Conservation (phyloP, 1,139 yeast species). For the Ogataea hybrid region DNA sequence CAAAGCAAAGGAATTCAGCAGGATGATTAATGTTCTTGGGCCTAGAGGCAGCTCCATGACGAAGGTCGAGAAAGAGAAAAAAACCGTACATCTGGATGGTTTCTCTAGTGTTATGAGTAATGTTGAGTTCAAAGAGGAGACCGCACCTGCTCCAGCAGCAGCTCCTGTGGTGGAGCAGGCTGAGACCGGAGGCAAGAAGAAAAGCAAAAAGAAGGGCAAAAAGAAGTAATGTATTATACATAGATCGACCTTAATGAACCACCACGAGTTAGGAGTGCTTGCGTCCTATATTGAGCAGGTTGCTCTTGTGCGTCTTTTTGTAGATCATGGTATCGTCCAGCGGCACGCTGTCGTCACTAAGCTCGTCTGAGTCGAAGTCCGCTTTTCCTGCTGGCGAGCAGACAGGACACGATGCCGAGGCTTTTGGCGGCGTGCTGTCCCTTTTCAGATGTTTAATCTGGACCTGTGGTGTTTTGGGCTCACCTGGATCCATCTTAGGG, state of each 20-base stretch:
- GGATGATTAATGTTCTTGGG: slow-evolving; percentile 79
- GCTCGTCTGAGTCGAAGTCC: slow-evolving; percentile 6
- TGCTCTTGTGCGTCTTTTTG: slow-evolving; percentile 8
- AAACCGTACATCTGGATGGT: slow-evolving; percentile 27
- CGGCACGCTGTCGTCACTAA: slow-evolving; percentile 1
- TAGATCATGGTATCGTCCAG: slow-evolving; percentile 13
- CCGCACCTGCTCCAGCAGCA: slow-evolving; percentile 1
- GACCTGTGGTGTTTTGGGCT: slow-evolving; percentile 1
- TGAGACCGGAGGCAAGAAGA: slow-evolving; percentile 20
- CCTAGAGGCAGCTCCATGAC: slow-evolving; percentile 57
- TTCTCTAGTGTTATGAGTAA: slow-evolving; percentile 32
- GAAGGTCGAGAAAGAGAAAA: slow-evolving; percentile 10
- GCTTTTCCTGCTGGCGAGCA: slow-evolving; percentile 9
- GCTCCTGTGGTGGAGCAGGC: slow-evolving; percentile 10
- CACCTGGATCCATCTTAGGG: background rate
- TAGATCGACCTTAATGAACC: slow-evolving; percentile 4
- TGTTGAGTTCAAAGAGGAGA: slow-evolving; percentile 15
- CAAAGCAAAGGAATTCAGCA: slow-evolving; percentile 74
- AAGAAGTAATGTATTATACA: slow-evolving; percentile 18
- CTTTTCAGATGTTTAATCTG: slow-evolving; percentile 2
- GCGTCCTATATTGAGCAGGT: slow-evolving; percentile 5
- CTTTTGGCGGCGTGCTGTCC: background rate
- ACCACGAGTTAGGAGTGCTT: slow-evolving; percentile 13
- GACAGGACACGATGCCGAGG: slow-evolving; percentile 3
- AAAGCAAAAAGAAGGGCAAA: slow-evolving; percentile 24